These are phyloP conservation scores for Colletotrichum truncatum DNA, from an alignment of 2,329 filamentous ascomycete genomes.

Conservation along the genomic window DNA sequence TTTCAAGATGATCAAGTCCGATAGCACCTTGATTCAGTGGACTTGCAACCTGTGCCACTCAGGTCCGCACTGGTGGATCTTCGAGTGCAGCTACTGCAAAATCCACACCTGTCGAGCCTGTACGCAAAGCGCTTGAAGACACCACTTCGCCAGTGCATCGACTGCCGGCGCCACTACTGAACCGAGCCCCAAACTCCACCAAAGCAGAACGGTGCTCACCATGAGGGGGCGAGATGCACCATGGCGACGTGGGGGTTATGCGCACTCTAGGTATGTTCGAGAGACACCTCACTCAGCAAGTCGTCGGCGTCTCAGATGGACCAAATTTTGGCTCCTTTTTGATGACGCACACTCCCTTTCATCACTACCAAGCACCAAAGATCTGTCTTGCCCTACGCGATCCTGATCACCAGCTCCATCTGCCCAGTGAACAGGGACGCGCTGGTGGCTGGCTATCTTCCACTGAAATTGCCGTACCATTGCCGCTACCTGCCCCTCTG, in stretches of 20 bases:
- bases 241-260: constrained; percentile 23
- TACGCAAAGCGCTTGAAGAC: constrained; percentile 51
- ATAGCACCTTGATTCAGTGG: constrained; percentile 73
- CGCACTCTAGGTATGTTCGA: constrained; percentile 24
- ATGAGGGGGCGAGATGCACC: constrained; percentile 9
- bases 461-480: neutral
- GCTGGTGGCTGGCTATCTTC: neutral
- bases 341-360: constrained; percentile 28
- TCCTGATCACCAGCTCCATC: constrained; percentile 13
- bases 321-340: constrained; percentile 4
- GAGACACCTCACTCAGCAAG: neutral
- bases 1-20: constrained; percentile 74
- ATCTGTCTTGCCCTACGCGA: constrained; percentile 25
- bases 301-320: neutral
- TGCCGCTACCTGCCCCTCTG: neutral
- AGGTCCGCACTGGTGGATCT: constrained; percentile 75
- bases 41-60: constrained; percentile 71
- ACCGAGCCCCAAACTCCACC: constrained; percentile 2
- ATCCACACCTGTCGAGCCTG: constrained; percentile 71
- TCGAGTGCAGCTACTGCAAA: constrained; percentile 75
- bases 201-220: neutral
- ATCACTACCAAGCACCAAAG: constrained; percentile 12
- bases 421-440: neutral
- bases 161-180: constrained; percentile 3
- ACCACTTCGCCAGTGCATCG: constrained; percentile 4